phyloP scores from a whole-genome alignment of 768 basidiomycete species.

The Suillus lakei region DNA sequence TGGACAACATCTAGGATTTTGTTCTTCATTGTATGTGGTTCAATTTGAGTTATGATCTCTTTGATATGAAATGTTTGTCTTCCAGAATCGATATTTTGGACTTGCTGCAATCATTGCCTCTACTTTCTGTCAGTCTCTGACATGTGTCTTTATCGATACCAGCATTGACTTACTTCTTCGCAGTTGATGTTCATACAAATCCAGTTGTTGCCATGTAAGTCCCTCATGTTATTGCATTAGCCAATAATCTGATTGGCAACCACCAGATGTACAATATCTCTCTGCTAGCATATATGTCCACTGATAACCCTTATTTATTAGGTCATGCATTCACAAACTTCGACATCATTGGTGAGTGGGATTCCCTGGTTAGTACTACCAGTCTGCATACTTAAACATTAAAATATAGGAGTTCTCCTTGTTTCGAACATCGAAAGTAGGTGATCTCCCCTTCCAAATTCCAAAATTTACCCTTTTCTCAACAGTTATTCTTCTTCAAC shows the following conservation, averaged over 20 bases:
- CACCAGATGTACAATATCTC: background rate
- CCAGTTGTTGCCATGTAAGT: background rate
- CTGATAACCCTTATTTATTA: background rate
- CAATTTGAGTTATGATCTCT: background rate
- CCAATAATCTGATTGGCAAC: background rate
- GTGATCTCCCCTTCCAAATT: background rate
- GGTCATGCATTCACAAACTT: background rate
- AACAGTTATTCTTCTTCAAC: slow-evolving; percentile 9
- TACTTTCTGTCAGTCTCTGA: background rate
- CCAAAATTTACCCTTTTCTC: background rate
- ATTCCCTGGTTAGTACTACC: background rate
- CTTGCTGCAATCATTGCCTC: background rate
- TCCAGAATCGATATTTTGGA: slow-evolving; percentile 10
- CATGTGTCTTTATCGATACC: background rate
- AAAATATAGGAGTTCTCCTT: background rate
- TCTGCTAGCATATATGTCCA: background rate
- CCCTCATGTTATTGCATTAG: background rate
- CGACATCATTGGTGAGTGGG: background rate
- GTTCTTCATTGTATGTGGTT: slow-evolving; percentile 9
- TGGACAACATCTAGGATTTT: slow-evolving; percentile 3
- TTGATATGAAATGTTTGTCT: background rate
- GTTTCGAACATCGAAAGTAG: slow-evolving; percentile 5
- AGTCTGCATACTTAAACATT: background rate
- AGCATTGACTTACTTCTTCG: background rate
- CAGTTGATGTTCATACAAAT: background rate